phyloP scores from a whole-genome alignment of 768 basidiomycete species.

The Jaapia argillacea region DNA sequence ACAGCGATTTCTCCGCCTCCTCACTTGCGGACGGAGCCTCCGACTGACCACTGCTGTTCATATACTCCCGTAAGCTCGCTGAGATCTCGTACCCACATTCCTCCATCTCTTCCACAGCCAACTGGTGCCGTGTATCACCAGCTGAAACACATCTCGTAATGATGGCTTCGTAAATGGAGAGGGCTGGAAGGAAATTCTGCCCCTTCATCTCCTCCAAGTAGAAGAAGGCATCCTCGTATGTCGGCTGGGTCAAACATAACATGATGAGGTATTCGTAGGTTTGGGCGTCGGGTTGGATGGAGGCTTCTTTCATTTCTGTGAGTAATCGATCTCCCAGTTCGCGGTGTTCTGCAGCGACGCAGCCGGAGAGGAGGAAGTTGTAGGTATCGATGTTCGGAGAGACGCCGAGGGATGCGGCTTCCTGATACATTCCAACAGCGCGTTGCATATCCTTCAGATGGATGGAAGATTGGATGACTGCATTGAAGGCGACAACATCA shows the following conservation, averaged over 20 bases:
- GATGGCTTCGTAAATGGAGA: constrained; percentile 47
- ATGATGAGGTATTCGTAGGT: constrained; percentile 63
- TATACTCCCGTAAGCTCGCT: constrained; percentile 18
- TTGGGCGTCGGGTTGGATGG: constrained; percentile 41
- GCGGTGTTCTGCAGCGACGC: constrained; percentile 46
- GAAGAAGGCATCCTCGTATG: constrained; percentile 82
- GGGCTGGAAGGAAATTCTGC: constrained; percentile 41
- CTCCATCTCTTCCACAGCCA: constrained; percentile 65
- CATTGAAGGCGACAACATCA: constrained; percentile 52
- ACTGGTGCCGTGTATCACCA: constrained; percentile 50
- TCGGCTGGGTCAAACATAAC: constrained; percentile 59
- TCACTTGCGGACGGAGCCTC: no score
- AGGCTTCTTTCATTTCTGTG: constrained; percentile 50
- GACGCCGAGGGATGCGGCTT: constrained; percentile 42
- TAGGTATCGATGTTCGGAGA: constrained; percentile 54
- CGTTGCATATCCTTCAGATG: constrained; percentile 59
- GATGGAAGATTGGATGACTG: constrained; percentile 55
- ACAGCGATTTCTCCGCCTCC: no score
- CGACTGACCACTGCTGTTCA: constrained; percentile 20
- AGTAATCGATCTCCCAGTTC: constrained; percentile 61
- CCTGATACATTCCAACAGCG: constrained; percentile 68
- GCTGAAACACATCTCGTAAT: constrained; percentile 43
- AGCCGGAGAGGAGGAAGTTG: constrained; percentile 60
- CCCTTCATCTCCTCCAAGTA: constrained; percentile 86
- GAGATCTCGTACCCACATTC: constrained; percentile 42